phyloP scores from a whole-genome alignment of 2,329 filamentous ascomycete species.

The Clathrospora elynae region DNA sequence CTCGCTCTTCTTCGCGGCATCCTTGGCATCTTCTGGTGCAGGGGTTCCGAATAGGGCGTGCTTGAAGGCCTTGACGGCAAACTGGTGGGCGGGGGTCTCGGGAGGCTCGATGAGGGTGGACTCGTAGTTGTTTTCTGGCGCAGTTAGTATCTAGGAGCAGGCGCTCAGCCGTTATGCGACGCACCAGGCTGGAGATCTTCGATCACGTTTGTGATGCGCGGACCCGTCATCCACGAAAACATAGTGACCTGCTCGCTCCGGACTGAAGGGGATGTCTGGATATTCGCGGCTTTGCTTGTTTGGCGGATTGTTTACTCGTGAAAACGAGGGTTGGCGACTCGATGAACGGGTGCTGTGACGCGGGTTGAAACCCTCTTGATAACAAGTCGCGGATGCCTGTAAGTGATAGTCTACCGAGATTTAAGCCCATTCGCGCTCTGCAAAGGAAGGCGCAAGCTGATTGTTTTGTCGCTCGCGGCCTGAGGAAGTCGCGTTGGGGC shows the following conservation, averaged over 20 bases:
- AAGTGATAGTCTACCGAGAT: too few relatives aligned
- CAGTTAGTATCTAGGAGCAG: conserved; percentile 17
- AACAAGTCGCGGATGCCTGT: conserved; percentile 1
- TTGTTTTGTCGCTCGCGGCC: conserved; percentile 20
- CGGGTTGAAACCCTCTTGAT: neutral
- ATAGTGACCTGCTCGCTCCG: conserved; percentile 21
- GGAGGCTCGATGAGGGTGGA: conserved; percentile 60
- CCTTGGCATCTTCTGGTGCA: conserved; percentile 53
- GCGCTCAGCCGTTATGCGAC: conserved; percentile 6
- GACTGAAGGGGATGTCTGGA: conserved; percentile 11
- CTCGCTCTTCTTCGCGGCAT: conserved; percentile 28
- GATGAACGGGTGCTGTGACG: conserved; percentile 8
- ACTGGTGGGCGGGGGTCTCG: conserved; percentile 69
- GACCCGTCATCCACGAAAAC: conserved; percentile 49
- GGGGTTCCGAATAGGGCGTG: conserved; percentile 69
- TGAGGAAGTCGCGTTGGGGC: conserved; percentile 28
- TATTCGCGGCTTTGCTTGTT: conserved; percentile 41
- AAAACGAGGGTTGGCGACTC: conserved; percentile 24
- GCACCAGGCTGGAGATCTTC: conserved; percentile 45
- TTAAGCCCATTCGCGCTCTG: neutral
- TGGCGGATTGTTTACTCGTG: conserved; percentile 43
- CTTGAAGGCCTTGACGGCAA: conserved; percentile 70
- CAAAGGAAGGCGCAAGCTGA: conserved; percentile 12
- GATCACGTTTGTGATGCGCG: conserved; percentile 46
- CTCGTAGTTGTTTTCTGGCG: conserved; percentile 41